Evolutionary conservation across 441 rosid species (phyloP).

Genomic region (Erodium chrysanthum): DNA sequence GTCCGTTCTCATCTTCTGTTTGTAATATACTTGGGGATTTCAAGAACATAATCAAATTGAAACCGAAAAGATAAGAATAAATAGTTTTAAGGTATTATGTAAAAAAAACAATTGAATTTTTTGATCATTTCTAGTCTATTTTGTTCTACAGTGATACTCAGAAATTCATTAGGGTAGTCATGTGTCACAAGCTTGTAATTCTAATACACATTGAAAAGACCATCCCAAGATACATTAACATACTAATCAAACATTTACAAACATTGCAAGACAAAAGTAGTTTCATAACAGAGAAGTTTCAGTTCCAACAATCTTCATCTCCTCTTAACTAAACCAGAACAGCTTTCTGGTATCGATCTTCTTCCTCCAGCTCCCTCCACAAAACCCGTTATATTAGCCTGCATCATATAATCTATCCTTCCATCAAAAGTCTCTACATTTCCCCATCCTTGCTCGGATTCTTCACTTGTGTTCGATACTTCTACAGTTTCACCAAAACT

Average conservation of each 20-base stretch:
- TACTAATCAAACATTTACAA: not conserved
- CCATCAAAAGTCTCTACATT: constrained; percentile 16
- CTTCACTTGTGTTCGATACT: constrained; percentile 7
- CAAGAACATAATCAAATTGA: no score
- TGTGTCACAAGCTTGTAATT: no score
- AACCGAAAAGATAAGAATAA: no score
- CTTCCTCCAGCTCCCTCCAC: constrained; percentile 23
- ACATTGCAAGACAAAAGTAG: not conserved
- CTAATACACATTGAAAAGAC: no score
- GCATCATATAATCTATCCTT: constrained; percentile 36
- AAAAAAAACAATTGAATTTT: no score
- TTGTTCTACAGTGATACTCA: no score
- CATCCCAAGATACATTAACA: no score
- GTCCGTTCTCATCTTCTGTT: no score
- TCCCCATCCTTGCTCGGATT: constrained; percentile 13
- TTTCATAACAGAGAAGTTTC: not conserved
- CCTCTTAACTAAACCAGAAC: constrained; percentile 27
- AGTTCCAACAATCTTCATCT: constrained; percentile 13
- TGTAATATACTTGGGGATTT: no score
- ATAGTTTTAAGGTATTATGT: no score
- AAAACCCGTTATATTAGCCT: constrained; percentile 35
- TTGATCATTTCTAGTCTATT: no score
- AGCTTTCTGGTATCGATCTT: constrained; percentile 15
- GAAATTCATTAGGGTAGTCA: no score
- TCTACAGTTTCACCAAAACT: constrained; percentile 24